Conservation (phyloP, 2,329 filamentous ascomycete genomes). For the Lachnellula hyalina region DNA sequence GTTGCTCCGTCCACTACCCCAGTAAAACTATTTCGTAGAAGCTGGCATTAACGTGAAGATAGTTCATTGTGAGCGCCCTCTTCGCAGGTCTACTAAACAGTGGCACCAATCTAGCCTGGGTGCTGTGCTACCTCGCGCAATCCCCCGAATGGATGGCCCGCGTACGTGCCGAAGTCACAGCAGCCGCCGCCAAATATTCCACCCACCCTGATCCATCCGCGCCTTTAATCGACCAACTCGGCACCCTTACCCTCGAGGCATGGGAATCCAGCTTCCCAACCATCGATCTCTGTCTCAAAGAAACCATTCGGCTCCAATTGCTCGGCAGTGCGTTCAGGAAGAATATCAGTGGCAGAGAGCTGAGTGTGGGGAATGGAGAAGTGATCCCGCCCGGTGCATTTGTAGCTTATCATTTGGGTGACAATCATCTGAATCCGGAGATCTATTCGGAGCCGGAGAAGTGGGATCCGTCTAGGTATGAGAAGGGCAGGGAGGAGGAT, state of each 20-base stretch:
- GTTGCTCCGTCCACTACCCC: background rate
- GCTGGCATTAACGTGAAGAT: slow-evolving; percentile 3
- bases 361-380: slow-evolving; percentile 40
- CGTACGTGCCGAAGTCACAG: slow-evolving; percentile 43
- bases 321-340: slow-evolving; percentile 46
- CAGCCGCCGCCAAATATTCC: slow-evolving; percentile 39
- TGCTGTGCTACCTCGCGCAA: slow-evolving; percentile 45
- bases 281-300: slow-evolving; percentile 46
- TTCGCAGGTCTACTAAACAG: slow-evolving; percentile 55
- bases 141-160: slow-evolving; percentile 42
- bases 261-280: slow-evolving; percentile 52
- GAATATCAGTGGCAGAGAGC: slow-evolving; percentile 42
- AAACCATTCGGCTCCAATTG: slow-evolving; percentile 47
- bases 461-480: slow-evolving; percentile 47
- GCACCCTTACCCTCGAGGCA: slow-evolving; percentile 42
- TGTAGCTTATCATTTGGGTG: slow-evolving; percentile 41
- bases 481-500: slow-evolving; percentile 43
- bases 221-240: slow-evolving; percentile 29
- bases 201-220: slow-evolving; percentile 5
- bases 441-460: slow-evolving; percentile 43
- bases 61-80: slow-evolving; percentile 49
- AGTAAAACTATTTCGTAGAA: background rate
- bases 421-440: slow-evolving; percentile 43
- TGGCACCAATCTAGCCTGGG: slow-evolving; percentile 49
- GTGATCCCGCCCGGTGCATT: slow-evolving; percentile 45